These are phyloP conservation scores for Alternaria tenuissima DNA, from an alignment of 2,329 filamentous ascomycete species.

Conservation along the genomic window DNA sequence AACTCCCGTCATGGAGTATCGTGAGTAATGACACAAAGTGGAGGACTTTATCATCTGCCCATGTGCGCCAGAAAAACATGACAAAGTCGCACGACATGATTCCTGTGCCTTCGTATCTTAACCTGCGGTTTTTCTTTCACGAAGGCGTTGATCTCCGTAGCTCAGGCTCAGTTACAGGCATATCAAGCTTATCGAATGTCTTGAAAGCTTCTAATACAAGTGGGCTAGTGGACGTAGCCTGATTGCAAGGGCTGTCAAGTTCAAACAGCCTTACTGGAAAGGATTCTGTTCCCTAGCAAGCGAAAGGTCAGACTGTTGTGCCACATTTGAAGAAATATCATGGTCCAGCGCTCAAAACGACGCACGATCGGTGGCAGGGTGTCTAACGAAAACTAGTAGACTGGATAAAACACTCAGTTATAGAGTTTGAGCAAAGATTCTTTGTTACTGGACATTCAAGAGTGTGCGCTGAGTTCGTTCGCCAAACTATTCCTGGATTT, in stretches of 20 bases:
- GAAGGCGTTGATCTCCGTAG: background rate
- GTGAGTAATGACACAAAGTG: background rate
- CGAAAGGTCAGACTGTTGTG: background rate
- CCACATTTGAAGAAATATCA: background rate
- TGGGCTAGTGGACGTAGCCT: background rate
- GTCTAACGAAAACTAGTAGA: background rate
- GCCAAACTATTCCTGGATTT: background rate
- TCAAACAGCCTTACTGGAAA: background rate
- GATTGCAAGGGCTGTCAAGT: background rate
- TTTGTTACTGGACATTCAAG: background rate
- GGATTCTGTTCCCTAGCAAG: background rate
- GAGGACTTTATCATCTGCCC: background rate
- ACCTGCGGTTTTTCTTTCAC: background rate
- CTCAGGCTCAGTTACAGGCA: background rate
- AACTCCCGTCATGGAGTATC: background rate
- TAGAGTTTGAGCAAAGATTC: background rate
- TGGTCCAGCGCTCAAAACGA: background rate
- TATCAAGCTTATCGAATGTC: background rate
- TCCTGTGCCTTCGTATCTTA: background rate
- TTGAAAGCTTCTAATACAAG: background rate
- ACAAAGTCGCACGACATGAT: background rate
- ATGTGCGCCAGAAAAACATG: background rate
- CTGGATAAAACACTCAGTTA: background rate
- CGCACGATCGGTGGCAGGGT: background rate
- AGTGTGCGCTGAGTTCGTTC: background rate